Percentiles rank a stretch among this genome's conserved stretches.
Evolutionary conservation across 805 yeast species (phyloP).

Genomic region (Cyberlindnera euphorbiae): DNA sequence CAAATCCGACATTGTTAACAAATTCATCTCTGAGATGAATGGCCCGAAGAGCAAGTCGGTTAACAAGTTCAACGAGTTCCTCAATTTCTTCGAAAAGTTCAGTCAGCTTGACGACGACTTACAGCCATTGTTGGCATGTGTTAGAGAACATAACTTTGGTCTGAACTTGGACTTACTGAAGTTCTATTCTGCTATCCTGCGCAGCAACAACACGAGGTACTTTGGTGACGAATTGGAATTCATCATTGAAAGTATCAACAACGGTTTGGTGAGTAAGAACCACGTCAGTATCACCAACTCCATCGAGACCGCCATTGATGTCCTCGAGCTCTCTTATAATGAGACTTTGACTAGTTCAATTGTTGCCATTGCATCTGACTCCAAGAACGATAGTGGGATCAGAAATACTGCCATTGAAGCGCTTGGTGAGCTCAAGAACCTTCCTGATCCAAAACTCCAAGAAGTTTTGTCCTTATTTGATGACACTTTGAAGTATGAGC

Average conservation of each 20-base stretch:
- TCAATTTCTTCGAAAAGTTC: slow-evolving; percentile 24
- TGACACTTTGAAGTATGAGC: slow-evolving; percentile 32
- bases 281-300: slow-evolving; percentile 33
- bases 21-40: slow-evolving; percentile 25
- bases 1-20: slow-evolving; percentile 19
- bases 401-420: slow-evolving; percentile 33
- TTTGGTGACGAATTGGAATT: slow-evolving; percentile 28
- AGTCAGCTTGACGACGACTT: slow-evolving; percentile 22
- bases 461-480: slow-evolving; percentile 29
- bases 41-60: slow-evolving; percentile 22
- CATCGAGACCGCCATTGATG: slow-evolving; percentile 27
- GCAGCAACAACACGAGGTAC: slow-evolving; percentile 27
- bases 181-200: slow-evolving; percentile 33
- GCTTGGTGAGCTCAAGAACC: slow-evolving; percentile 25
- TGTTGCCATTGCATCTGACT: slow-evolving; percentile 28
- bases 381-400: slow-evolving; percentile 33
- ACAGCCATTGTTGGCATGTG: slow-evolving; percentile 17
- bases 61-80: slow-evolving; percentile 21
- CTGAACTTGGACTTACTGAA: slow-evolving; percentile 30
- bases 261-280: slow-evolving; percentile 31
- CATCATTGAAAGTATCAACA: slow-evolving; percentile 26
- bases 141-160: slow-evolving; percentile 24
- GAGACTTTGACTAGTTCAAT: slow-evolving; percentile 26
- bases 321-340: slow-evolving; percentile 23
- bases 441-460: slow-evolving; percentile 20